A percentile compares a stretch with the other conserved stretches of the same genome.
These are phyloP conservation scores for Saturnispora kantuleensis DNA, from an alignment of 805 yeast species.

Conservation along the genomic window DNA sequence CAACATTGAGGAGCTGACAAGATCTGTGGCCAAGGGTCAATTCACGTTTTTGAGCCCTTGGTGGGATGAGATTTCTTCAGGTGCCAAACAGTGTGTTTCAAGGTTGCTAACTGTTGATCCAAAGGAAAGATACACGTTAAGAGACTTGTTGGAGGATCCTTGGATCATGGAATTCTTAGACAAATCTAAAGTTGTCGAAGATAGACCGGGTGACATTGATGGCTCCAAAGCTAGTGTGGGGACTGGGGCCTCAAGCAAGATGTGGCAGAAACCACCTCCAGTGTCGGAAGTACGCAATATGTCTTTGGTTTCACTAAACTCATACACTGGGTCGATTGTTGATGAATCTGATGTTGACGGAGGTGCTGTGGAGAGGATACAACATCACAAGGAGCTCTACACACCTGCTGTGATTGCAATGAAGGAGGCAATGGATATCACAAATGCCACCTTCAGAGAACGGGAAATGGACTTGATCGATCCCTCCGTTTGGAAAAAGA, in stretches of 20 bases:
- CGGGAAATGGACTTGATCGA: conserved; percentile 34
- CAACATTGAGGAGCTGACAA: conserved; percentile 60
- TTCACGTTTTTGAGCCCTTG: conserved; percentile 70
- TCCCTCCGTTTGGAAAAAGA: not conserved
- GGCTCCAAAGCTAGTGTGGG: too few relatives aligned
- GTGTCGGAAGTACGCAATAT: not conserved
- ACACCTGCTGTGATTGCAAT: conserved; percentile 52
- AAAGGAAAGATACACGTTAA: conserved; percentile 53
- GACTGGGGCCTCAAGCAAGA: too few relatives aligned
- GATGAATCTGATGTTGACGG: conserved; percentile 3
- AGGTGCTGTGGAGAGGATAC: conserved; percentile 3
- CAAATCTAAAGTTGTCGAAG: conserved; percentile 17
- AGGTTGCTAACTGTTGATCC: conserved; percentile 67
- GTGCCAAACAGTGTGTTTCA: conserved; percentile 62
- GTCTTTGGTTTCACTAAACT: not conserved
- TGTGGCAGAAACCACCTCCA: not conserved
- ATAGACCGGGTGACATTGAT: too few relatives aligned
- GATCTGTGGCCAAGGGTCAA: conserved; percentile 72
- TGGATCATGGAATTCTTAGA: conserved; percentile 43
- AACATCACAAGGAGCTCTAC: conserved; percentile 26
- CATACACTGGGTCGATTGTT: not conserved
- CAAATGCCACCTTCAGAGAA: conserved; percentile 51
- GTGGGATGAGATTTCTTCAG: conserved; percentile 76
- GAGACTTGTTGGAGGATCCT: conserved; percentile 64
- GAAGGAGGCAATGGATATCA: conserved; percentile 50